These are phyloP conservation scores for Solanum neorickii DNA, from an alignment of 257 asterid species.

Conservation along the genomic window DNA sequence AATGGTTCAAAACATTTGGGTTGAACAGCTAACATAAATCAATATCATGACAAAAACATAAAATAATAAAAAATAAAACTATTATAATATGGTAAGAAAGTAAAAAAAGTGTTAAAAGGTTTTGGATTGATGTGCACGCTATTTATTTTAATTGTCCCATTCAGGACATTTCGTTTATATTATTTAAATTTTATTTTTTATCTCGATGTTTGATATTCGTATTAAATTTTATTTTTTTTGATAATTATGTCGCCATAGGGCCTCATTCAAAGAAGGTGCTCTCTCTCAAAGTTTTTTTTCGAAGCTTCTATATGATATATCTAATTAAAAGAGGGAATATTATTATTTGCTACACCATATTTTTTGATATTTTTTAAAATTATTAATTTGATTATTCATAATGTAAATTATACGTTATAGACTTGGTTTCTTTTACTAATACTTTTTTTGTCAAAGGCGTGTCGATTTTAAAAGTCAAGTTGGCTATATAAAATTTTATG, in stretches of 20 bases:
- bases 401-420: background rate
- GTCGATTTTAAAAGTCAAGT: background rate
- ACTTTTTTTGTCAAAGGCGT: background rate
- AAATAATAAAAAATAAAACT: background rate
- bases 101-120: background rate
- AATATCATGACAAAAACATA: background rate
- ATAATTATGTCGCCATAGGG: too few relatives aligned
- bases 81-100: background rate
- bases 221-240: too few relatives aligned
- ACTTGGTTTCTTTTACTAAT: background rate
- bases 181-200: too few relatives aligned
- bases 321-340: accelerated
- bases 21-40: background rate
- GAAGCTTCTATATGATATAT: too few relatives aligned
- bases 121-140: background rate
- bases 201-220: accelerated
- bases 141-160: too few relatives aligned
- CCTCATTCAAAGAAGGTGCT: too few relatives aligned
- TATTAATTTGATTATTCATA: background rate
- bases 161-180: too few relatives aligned
- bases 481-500: background rate
- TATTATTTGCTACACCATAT: background rate
- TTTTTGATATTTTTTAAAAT: background rate
- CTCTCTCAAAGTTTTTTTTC: too few relatives aligned
- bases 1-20: background rate